Conservation (phyloP, 208 protist genomes). For the Tetramitus jugosus region DNA sequence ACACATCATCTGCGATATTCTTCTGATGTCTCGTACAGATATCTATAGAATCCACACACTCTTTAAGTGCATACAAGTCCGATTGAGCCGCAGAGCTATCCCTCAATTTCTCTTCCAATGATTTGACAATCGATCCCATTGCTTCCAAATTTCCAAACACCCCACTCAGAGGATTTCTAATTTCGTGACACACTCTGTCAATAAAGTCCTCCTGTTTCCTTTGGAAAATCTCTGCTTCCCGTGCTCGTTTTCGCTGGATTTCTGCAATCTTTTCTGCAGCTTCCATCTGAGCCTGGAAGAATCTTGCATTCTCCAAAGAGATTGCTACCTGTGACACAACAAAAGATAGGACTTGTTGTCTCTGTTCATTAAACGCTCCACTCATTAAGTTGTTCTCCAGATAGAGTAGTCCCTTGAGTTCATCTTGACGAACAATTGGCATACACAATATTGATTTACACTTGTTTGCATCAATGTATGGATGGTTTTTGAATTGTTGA, state of each 20-base stretch:
- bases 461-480: not conserved
- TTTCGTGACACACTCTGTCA: not conserved
- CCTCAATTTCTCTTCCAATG: not conserved
- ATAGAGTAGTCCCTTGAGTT: not conserved
- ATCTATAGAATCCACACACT: not conserved
- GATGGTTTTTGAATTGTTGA: not conserved
- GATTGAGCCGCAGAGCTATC: not conserved
- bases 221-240: not conserved
- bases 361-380: not conserved
- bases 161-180: not conserved
- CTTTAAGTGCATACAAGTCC: not conserved
- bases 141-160: not conserved
- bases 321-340: not conserved
- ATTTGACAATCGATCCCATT: not conserved
- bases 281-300: not conserved
- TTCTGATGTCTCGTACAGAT: not conserved
- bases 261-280: not conserved
- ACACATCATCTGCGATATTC: not conserved
- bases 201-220: not conserved
- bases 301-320: not conserved
- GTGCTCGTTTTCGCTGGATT: not conserved
- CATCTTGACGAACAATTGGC: not conserved
- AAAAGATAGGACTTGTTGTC: not conserved
- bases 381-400: not conserved
- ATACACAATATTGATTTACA: not conserved